Percentiles rank a stretch among this genome's conserved stretches.
phyloP scores from a whole-genome alignment of 139 green algal species.

The Volvox reticuliferus region DNA sequence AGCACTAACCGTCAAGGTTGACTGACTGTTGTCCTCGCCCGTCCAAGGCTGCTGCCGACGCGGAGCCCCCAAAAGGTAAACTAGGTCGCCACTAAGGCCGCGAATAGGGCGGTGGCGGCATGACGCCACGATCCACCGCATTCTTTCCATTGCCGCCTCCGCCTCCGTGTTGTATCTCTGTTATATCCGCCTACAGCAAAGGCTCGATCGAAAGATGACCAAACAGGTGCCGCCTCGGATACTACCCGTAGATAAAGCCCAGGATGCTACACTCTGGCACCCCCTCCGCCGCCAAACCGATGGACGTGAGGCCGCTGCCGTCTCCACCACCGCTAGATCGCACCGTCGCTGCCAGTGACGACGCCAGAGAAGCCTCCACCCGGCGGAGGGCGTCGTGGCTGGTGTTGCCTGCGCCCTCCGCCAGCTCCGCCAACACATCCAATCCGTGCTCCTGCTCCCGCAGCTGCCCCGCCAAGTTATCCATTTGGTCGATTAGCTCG shows the following conservation, averaged over 20 bases:
- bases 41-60: too few species aligned
- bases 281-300: neutral
- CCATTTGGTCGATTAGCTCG: slow-evolving; percentile 12
- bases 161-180: too few species aligned
- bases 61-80: too few species aligned
- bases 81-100: too few species aligned
- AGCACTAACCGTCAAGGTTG: too few species aligned
- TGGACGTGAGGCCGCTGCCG: neutral
- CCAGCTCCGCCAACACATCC: slow-evolving; percentile 42
- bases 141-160: neutral
- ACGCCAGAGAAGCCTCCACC: slow-evolving; percentile 10
- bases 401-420: neutral
- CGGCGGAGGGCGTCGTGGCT: neutral
- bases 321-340: neutral
- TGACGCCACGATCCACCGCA: neutral
- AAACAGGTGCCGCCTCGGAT: too few species aligned
- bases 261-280: too few species aligned
- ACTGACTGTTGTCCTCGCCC: too few species aligned
- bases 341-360: neutral
- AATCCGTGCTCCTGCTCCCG: slow-evolving; percentile 42
- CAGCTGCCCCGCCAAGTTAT: neutral
- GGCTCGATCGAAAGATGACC: too few species aligned
- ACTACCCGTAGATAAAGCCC: too few species aligned
- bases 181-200: too few species aligned
- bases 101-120: neutral